A percentile compares a stretch with the other conserved stretches of the same genome.
Conservation (phyloP, 225 moss, liverwort and hornwort species). For the Marchantia polymorpha region DNA sequence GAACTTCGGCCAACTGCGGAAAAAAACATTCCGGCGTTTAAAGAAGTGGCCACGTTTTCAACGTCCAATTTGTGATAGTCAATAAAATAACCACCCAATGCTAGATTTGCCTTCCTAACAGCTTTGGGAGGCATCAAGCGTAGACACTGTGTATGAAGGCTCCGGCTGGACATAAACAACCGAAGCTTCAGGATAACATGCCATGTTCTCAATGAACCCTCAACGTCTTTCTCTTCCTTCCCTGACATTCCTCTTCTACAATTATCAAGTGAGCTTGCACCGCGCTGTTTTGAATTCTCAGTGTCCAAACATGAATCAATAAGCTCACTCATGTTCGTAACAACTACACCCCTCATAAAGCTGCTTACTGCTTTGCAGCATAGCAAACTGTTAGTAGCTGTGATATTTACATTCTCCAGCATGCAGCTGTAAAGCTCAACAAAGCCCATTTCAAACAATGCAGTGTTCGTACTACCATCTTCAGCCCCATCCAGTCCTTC, state of each 20-base stretch:
- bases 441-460: conserved; percentile 50
- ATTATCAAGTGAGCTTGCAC: background rate
- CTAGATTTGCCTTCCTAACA: conserved; percentile 64
- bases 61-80: conserved; percentile 49
- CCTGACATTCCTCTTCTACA: conserved; percentile 26
- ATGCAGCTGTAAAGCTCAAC: conserved; percentile 62
- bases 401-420: conserved; percentile 69
- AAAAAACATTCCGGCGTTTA: conserved; percentile 55
- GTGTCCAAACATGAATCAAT: conserved; percentile 40
- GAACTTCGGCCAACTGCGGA: conserved; percentile 52
- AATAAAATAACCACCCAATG: conserved; percentile 44
- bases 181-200: conserved; percentile 54
- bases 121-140: conserved; percentile 86
- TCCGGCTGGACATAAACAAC: conserved; percentile 48
- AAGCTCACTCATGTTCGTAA: conserved; percentile 49
- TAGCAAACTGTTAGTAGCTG: conserved; percentile 59
- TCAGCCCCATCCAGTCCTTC: background rate
- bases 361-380: conserved; percentile 58
- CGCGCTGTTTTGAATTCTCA: background rate
- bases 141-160: conserved; percentile 70
- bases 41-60: conserved; percentile 35
- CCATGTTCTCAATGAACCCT: conserved; percentile 27
- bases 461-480: background rate
- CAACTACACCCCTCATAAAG: conserved; percentile 57
- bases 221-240: conserved; percentile 22